Conservation (phyloP, 208 protist genomes). For the Trypanosoma avium region DNA sequence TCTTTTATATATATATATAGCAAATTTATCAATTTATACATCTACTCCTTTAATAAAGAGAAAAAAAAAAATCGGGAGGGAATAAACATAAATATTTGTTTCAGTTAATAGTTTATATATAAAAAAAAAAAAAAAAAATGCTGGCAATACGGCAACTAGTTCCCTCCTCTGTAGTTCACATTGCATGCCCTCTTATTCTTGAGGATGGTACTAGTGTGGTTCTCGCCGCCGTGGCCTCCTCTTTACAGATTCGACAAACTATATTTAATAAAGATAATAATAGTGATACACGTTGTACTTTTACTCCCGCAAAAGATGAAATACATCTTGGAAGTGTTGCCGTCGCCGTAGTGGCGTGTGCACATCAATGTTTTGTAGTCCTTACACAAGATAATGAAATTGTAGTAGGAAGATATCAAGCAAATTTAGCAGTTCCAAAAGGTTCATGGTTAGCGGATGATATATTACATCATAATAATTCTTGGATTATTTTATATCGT, state of each 20-base stretch:
- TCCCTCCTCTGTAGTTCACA: constrained; percentile 26
- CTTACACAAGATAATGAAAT: constrained; percentile 61
- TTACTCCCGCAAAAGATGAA: constrained; percentile 26
- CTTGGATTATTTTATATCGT: constrained; percentile 33
- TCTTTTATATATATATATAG: no score
- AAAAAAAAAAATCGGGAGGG: neutral
- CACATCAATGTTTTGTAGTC: constrained; percentile 69
- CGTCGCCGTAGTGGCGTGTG: constrained; percentile 39
- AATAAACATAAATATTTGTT: neutral
- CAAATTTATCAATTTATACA: no score
- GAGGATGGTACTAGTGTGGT: constrained; percentile 42
- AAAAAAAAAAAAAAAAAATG: constrained; percentile 15
- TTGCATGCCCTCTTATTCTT: constrained; percentile 25
- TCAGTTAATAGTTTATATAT: neutral
- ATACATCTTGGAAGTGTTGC: constrained; percentile 39
- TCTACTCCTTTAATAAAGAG: neutral
- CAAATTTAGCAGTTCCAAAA: constrained; percentile 36
- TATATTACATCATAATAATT: constrained; percentile 28
- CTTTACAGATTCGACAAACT: constrained; percentile 14
- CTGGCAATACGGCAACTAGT: constrained; percentile 25
- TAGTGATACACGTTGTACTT: constrained; percentile 5
- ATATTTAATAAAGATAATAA: neutral
- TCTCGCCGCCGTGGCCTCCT: constrained; percentile 21
- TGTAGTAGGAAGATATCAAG: constrained; percentile 73
- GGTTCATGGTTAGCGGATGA: constrained; percentile 23